Evolutionary conservation across 164 flowering plant species (phyloP), one percentile per base, ranked within the genome.

Genomic region (Brasenia schreberi): DNA sequence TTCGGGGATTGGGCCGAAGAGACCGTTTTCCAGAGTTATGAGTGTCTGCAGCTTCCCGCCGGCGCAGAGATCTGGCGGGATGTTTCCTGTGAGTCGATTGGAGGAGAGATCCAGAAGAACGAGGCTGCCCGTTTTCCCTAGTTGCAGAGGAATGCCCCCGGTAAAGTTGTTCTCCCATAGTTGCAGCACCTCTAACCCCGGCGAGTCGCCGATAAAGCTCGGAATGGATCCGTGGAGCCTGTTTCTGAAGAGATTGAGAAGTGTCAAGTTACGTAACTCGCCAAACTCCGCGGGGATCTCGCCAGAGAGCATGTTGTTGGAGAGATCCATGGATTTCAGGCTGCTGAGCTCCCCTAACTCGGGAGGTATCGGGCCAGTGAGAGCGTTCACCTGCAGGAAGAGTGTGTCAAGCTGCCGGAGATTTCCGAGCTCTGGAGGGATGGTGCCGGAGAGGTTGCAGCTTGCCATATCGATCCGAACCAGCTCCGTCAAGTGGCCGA

Each of bases 141-240:
- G 77, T 5, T 68, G 74, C 63, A 58, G 73, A 7, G 99, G 99
- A 62, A 95, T 83, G 63, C 78, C 81, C 0, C 91, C 96, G 3
- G 99, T 92, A 73, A 95, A 87, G 67, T 90, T 95, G 67, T 95
- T 95, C 70, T 92, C 97, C 99, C 97, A 95, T 3, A 95, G 73
- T 84, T 92, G 97, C 71, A 95, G 64, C 5, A 92, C 99, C 77
- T 95, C 87, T 27, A 95, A 75, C 71, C 75, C 70, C 59, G 97
- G 97, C 70, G 90, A 63, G 11, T 88, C 97, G 0, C 83, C 94
- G 27, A 95, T 77, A 44, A 90, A 90, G 56, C 77, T 89, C 11
- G 99, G 99, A 5, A 95, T 84, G 39, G 86, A 74, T 0, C 99
- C 97, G 74, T 90, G 83, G 3, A 95, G 81, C 79, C 81, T 84